These are phyloP conservation scores for Erythrobasidium hasegawianum DNA, from an alignment of 1,284 basidiomycete species.

Conservation along the genomic window DNA sequence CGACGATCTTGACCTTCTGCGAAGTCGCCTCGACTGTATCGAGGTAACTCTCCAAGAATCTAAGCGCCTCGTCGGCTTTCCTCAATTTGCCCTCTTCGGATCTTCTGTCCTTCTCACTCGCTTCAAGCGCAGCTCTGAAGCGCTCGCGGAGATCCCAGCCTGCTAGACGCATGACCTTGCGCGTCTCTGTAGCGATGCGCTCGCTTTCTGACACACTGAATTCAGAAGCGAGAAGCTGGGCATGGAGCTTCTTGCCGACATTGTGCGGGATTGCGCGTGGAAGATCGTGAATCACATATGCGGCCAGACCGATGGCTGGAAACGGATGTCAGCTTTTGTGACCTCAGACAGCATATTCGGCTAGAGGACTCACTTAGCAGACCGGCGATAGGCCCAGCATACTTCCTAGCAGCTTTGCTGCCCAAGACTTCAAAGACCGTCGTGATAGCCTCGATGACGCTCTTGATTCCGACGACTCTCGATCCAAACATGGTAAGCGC, in stretches of 20 bases:
- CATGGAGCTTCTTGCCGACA: slow-evolving; percentile 64
- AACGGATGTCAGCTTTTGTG: too few species aligned
- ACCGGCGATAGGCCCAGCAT: slow-evolving; percentile 81
- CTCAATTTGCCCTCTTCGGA: slow-evolving; percentile 69
- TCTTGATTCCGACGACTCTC: slow-evolving; percentile 70
- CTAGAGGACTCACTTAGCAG: slow-evolving; percentile 53
- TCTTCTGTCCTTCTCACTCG: slow-evolving; percentile 68
- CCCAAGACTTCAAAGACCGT: slow-evolving; percentile 73
- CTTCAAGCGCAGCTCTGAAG: slow-evolving; percentile 76
- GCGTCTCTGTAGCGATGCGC: slow-evolving; percentile 76
- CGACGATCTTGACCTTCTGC: slow-evolving; percentile 28
- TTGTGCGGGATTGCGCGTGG: slow-evolving; percentile 86
- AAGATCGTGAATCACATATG: slow-evolving; percentile 82
- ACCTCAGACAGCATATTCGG: too few species aligned
- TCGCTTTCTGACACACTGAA: slow-evolving; percentile 69
- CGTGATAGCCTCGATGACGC: slow-evolving; percentile 70
- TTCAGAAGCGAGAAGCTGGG: slow-evolving; percentile 56
- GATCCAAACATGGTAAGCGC: slow-evolving; percentile 82
- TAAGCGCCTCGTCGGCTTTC: slow-evolving; percentile 65
- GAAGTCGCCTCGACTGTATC: slow-evolving; percentile 37
- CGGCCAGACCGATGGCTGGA: slow-evolving; percentile 68
- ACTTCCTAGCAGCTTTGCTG: slow-evolving; percentile 76
- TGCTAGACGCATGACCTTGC: slow-evolving; percentile 90
- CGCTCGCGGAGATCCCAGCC: slow-evolving; percentile 85
- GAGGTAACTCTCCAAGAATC: slow-evolving; percentile 60